Conservation (phyloP, 148 eudicot genomes). For the Cornus florida region DNA sequence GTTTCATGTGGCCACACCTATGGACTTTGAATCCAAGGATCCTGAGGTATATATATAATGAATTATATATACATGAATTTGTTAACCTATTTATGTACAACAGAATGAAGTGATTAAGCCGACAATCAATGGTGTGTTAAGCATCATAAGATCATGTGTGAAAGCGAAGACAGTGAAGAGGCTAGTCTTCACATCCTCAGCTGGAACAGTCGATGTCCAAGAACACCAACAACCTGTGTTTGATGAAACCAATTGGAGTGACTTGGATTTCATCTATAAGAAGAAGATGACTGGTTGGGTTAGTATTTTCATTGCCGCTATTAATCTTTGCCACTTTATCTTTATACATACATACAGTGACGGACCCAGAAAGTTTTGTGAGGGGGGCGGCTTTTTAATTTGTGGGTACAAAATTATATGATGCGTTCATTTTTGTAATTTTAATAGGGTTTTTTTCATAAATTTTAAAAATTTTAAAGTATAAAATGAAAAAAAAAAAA, state of each 20-base stretch:
- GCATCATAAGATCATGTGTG: slow-evolving; percentile 74
- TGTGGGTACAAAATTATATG: too few relatives aligned
- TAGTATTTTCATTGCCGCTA: background rate
- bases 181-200: slow-evolving; percentile 86
- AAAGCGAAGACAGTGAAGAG: slow-evolving; percentile 71
- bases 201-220: slow-evolving; percentile 70
- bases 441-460: too few relatives aligned
- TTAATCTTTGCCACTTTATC: too few relatives aligned
- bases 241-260: slow-evolving; percentile 79
- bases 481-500: too few relatives aligned
- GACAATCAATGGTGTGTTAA: slow-evolving; percentile 64
- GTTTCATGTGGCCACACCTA: slow-evolving; percentile 77
- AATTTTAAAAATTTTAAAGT: too few relatives aligned
- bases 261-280: slow-evolving; percentile 57
- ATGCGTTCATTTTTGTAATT: too few relatives aligned
- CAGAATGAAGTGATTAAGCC: slow-evolving; percentile 96
- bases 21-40: slow-evolving; percentile 55
- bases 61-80: too few relatives aligned
- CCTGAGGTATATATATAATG: too few relatives aligned
- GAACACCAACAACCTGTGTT: slow-evolving; percentile 47
- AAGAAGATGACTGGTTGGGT: slow-evolving; percentile 97
- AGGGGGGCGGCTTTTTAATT: too few relatives aligned
- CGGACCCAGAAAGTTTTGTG: too few relatives aligned
- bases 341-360: too few relatives aligned
- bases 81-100: background rate